These are phyloP conservation scores for Delonix regia DNA, from an alignment of 306 rosid species.

Conservation along the genomic window DNA sequence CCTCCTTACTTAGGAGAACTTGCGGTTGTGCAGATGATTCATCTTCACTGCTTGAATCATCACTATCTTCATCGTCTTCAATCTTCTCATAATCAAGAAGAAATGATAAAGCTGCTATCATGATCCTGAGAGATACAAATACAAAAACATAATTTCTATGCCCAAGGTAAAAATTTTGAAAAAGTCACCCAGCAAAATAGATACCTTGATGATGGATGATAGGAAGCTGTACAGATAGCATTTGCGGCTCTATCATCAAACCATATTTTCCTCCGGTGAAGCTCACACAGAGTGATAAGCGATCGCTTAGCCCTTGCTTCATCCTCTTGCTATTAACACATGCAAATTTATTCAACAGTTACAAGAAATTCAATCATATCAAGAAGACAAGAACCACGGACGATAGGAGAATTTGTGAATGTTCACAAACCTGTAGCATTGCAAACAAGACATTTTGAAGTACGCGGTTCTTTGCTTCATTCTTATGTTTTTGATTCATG, in stretches of 20 bases:
- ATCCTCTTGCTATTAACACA: conserved; percentile 65
- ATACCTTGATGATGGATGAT: conserved; percentile 83
- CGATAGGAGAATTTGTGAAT: neutral
- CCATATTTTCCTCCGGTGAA: conserved; percentile 80
- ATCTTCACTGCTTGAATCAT: conserved; percentile 67
- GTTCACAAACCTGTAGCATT: conserved; percentile 63
- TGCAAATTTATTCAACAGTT: conserved; percentile 23
- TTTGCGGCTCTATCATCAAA: conserved; percentile 89
- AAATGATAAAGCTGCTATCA: conserved; percentile 76
- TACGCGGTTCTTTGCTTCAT: conserved; percentile 71
- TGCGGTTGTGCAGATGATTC: conserved; percentile 59
- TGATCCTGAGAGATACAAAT: conserved; percentile 63
- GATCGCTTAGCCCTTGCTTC: conserved; percentile 75
- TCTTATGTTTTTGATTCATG: conserved; percentile 80
- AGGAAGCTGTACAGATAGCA: conserved; percentile 80
- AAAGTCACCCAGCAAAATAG: conserved; percentile 3
- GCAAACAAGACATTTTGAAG: conserved; percentile 78
- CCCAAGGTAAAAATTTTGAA: neutral
- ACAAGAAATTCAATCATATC: neutral
- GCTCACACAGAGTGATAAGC: conserved; percentile 70
- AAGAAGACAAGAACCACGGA: neutral
- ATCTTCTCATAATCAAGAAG: conserved; percentile 93
- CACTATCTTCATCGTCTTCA: conserved; percentile 70
- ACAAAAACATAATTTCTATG: conserved; percentile 11
- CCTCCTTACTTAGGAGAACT: conserved; percentile 60